These are phyloP conservation scores for Omphalotus guepiniiformis DNA, from an alignment of 768 basidiomycete species.

Conservation along the genomic window DNA sequence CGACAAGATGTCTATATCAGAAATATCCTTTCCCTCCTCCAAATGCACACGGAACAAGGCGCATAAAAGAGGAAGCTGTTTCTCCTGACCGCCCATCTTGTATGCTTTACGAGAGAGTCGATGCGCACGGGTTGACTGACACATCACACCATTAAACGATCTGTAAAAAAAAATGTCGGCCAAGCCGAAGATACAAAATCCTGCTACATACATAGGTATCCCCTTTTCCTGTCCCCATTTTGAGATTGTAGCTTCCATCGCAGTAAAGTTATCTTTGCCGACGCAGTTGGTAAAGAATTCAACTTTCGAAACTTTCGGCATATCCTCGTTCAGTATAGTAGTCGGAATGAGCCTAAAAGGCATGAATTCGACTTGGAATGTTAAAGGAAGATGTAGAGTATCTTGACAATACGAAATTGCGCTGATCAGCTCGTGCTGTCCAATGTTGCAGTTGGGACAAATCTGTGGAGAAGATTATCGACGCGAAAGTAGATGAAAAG, in stretches of 20 bases:
- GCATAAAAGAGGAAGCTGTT: conserved; percentile 54
- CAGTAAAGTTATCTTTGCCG: conserved; percentile 46
- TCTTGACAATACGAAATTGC: conserved; percentile 48
- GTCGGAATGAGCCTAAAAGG: conserved; percentile 46
- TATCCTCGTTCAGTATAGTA: conserved; percentile 31
- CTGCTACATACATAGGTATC: conserved; percentile 47
- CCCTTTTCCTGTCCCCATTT: conserved; percentile 55
- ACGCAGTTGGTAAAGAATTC: conserved; percentile 43
- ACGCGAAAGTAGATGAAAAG: conserved; percentile 5
- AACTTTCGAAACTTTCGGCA: conserved; percentile 34
- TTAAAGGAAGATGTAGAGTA: conserved; percentile 40
- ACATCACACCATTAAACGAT: conserved; percentile 54
- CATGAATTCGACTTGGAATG: conserved; percentile 48
- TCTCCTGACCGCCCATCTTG: conserved; percentile 51
- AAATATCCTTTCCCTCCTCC: conserved; percentile 60
- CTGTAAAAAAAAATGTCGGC: conserved; percentile 28
- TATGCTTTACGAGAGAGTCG: conserved; percentile 69
- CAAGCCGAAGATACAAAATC: conserved; percentile 7
- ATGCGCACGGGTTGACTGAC: conserved; percentile 67
- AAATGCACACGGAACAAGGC: conserved; percentile 65
- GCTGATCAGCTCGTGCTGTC: conserved; percentile 47
- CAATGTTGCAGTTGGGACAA: conserved; percentile 50
- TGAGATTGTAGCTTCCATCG: conserved; percentile 37
- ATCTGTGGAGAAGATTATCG: conserved; percentile 26
- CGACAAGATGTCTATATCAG: conserved; percentile 54